Percentiles rank a stretch among this genome's conserved stretches.
Conservation (phyloP, 2,329 filamentous ascomycete genomes). For the Orbilia javanica region DNA sequence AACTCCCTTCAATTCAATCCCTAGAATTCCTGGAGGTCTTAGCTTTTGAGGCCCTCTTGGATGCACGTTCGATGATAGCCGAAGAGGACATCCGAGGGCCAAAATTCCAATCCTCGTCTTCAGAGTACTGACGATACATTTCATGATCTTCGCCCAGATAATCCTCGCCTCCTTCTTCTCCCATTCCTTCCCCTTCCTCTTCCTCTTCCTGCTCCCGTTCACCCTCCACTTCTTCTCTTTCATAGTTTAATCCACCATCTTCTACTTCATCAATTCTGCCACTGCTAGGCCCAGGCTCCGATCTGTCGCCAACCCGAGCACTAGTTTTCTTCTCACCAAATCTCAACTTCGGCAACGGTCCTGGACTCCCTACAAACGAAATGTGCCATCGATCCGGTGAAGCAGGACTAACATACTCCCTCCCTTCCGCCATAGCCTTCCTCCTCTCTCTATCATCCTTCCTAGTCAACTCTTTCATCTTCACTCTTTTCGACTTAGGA, state of each 20-base stretch:
- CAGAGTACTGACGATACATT: neutral
- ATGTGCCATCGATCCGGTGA: neutral
- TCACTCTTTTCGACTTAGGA: neutral
- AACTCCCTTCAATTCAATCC: neutral
- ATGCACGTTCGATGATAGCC: neutral
- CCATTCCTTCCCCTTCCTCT: neutral
- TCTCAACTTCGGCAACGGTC: neutral
- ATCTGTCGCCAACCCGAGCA: neutral
- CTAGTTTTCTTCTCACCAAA: neutral
- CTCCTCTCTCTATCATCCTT: neutral
- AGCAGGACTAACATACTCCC: constrained; percentile 2
- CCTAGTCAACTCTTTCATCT: constrained; percentile 15
- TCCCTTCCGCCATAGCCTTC: neutral
- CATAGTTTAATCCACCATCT: neutral
- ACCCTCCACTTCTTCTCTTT: too few species aligned
- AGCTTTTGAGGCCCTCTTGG: neutral
- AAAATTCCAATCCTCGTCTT: neutral
- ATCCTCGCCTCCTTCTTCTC: neutral
- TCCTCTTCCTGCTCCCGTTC: neutral
- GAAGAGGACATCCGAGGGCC: constrained; percentile 11
- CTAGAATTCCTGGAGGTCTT: too few species aligned
- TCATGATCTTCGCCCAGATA: neutral
- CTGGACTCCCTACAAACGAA: too few species aligned
- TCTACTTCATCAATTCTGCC: neutral
- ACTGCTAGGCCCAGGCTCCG: neutral